Percentiles rank a stretch among this genome's conserved stretches.
These are phyloP conservation scores for Pilasporangium apinafurcum DNA, from an alignment of 352 stramenopile genomes.

Conservation along the genomic window DNA sequence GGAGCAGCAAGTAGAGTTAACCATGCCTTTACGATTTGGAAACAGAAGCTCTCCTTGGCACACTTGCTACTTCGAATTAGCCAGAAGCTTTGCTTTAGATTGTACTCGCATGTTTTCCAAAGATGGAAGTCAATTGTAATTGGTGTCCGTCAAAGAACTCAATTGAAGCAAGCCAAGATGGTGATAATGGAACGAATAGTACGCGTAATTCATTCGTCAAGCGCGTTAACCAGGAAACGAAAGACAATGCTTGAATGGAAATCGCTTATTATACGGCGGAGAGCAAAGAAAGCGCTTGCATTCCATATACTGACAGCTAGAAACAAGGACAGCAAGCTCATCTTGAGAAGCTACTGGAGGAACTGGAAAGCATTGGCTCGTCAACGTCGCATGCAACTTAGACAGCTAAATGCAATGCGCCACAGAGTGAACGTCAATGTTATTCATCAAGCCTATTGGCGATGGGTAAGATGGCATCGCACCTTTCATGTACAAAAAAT, in stretches of 20 bases:
- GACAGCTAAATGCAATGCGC: neutral
- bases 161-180: neutral
- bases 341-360: slow-evolving; percentile 1
- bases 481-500: too few relatives aligned
- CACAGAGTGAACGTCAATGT: neutral
- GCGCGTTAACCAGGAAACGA: neutral
- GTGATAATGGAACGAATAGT: neutral
- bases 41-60: neutral
- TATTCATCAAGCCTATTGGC: neutral
- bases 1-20: neutral
- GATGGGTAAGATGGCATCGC: neutral
- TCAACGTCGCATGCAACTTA: neutral
- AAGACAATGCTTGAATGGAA: slow-evolving; percentile 4
- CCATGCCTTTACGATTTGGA: slow-evolving; percentile 4
- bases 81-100: neutral
- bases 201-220: neutral
- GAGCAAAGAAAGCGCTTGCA: neutral
- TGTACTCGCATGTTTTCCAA: neutral
- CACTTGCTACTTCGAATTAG: neutral
- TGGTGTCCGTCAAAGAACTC: neutral
- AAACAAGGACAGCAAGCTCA: neutral
- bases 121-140: neutral
- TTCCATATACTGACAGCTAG: neutral
- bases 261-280: neutral
- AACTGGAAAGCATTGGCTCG: neutral